Base-by-base conservation (phyloP, 176 grass and related monocot species). In the barley (Hordeum vulgare) region DNA sequence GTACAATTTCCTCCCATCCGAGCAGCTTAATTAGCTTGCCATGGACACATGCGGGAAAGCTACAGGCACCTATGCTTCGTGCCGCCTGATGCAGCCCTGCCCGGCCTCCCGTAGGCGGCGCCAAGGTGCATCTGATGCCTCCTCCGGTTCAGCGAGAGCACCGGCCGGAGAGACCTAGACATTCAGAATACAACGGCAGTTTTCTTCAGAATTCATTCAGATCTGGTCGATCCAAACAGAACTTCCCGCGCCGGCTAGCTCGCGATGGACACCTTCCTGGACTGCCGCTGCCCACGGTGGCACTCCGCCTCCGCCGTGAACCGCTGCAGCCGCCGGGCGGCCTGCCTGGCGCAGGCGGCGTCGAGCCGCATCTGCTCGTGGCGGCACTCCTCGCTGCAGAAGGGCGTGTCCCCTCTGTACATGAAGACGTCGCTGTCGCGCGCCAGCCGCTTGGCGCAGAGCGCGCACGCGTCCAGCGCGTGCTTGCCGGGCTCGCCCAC, bases 351-450 rank as follows among this genome's bases (percentile, higher is more conserved):
- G 35, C 17, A 31, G 11, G 44, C 33, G 17, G 47, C 35, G 62
- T 91, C 89, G 75, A 71, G 23, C 37, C 76, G 75, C 68, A 91
- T 91, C 85, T 91, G 89, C 75, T 88, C 81, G 63, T 88, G 72
- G 1, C 89, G 81, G 62, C 91, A 94, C 61, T 90, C 91, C 77
- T 88, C 88, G 79, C 85, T 94, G 76, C 91, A 94, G 85, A 74
- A 94, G 34, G 91, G 91, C 3, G 88, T 94, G 66, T 90, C 91
- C 13, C 91, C 91, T 80, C 56, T 81, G 91, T 91, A 91, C 89
- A 91, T 92, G 83, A 89, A 92, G 51, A 92, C 83, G 67, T 92
- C 90, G 70, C 84, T 66, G 74, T 92, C 71, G 1, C 76, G 61
- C 17, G 78, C 35, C 40, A 91, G 81, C 18, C 13, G 51, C 66